Conservation (phyloP, 75 land plant species). For the Ceratopteris richardii region DNA sequence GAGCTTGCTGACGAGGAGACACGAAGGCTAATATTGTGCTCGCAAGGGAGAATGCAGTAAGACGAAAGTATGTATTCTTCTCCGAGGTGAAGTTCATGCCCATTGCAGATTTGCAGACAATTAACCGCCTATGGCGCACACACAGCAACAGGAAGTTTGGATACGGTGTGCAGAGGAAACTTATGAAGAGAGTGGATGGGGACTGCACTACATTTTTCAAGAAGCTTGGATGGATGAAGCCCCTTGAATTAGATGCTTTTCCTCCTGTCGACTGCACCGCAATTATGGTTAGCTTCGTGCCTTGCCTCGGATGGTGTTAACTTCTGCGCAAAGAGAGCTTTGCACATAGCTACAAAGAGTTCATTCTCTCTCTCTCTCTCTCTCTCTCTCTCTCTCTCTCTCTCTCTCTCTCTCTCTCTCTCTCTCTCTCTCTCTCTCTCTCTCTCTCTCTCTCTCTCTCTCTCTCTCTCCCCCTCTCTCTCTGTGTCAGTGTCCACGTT, state of each 20-base stretch:
- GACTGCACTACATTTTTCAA: conserved; percentile 72
- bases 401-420: too few species aligned
- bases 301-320: too few species aligned
- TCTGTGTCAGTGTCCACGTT: too few species aligned
- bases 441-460: too few species aligned
- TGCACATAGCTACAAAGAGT: too few species aligned
- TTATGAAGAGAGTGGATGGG: conserved; percentile 46
- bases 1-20: conserved; percentile 79
- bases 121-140: conserved; percentile 65
- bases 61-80: conserved; percentile 94
- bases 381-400: too few species aligned
- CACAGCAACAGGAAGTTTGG: conserved; percentile 72
- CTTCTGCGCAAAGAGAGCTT: too few species aligned
- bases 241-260: conserved; percentile 24
- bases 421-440: too few species aligned
- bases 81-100: conserved; percentile 89
- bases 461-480: too few species aligned
- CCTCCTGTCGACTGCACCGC: too few species aligned
- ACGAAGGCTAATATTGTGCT: conserved; percentile 78
- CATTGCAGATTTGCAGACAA: conserved; percentile 37
- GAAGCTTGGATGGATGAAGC: conserved; percentile 85
- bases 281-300: too few species aligned
- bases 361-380: too few species aligned
- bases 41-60: conserved; percentile 68
- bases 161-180: conserved; percentile 72